Base-by-base conservation (phyloP, 1,139 yeast genomes). In the Keqinozyma sinolaborantium region DNA sequence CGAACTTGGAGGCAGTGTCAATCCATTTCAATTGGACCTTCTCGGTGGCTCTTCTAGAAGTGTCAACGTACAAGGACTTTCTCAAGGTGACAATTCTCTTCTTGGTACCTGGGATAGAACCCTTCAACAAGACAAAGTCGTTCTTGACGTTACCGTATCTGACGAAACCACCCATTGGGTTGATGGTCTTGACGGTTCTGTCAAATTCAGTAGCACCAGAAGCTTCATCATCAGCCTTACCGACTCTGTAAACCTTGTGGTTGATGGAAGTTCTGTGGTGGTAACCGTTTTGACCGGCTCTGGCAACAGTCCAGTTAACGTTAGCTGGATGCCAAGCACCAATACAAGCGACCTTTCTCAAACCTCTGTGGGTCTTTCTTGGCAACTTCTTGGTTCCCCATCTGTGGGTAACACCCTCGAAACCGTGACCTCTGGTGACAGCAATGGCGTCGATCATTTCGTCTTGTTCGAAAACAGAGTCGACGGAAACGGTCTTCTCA, bases 321-420 rank as follows among this genome's bases (percentile, higher is more conserved):
- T 92, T 95, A 77, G 96, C 84, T 74, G 98, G 98, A 80, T 92
- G 98, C 99, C 99, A 92, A 68, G 99, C 97, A 83, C 99, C 99
- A 66, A 92, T 94, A 88, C 99, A 92, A 68, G 98, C 99, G 75
- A 92, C 98, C 88, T 94, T 94, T 83, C 99, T 88, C 70, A 90
- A 82, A 92, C 99, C 99, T 84, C 97, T 88, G 77, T 92, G 99
- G 70, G 99, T 92, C 95, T 92, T 92, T 82, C 99, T 88, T 77
- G 99, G 98, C 60, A 92, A 80, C 82, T 85, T 88, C 92, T 90
- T 94, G 83, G 98, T 92, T 71, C 98, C 98, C 97, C 97, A 92
- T 86, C 99, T 88, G 88, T 88, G 95, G 79, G 98, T 94, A 60
- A 90, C 97, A 88, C 99, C 99, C 77, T 90, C 98, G 86, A 84